These are phyloP conservation scores for Lactifluus echinatus DNA, from an alignment of 768 basidiomycete genomes.

Conservation along the genomic window DNA sequence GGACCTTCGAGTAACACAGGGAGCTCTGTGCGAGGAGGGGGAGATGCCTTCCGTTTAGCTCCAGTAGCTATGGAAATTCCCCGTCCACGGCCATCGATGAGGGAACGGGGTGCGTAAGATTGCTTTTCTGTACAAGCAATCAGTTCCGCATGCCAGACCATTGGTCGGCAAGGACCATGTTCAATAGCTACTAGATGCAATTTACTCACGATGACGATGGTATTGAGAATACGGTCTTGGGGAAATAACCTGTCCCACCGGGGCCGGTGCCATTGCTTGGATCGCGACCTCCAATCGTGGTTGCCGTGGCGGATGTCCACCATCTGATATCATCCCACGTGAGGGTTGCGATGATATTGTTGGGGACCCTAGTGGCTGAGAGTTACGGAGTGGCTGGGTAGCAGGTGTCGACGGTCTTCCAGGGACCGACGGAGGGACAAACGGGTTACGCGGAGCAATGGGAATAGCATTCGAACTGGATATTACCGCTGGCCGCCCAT, in stretches of 20 bases:
- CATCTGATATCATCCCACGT: background rate
- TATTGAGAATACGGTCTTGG: background rate
- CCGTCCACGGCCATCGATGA: constrained; percentile 6
- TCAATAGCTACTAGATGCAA: background rate
- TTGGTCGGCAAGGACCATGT: background rate
- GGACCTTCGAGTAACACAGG: constrained; percentile 1
- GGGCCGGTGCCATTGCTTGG: background rate
- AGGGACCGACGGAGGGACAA: background rate
- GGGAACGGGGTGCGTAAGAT: background rate
- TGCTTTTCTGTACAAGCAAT: constrained; percentile 3
- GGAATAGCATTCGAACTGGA: constrained; percentile 6
- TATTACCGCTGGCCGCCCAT: background rate
- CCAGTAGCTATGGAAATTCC: constrained; percentile 1
- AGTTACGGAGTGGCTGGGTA: background rate
- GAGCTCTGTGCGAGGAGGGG: constrained; percentile 12
- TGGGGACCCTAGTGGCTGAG: background rate
- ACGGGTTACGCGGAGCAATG: constrained; percentile 4
- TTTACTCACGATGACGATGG: constrained; percentile 10
- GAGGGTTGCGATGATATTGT: background rate
- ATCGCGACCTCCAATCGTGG: constrained; percentile 5
- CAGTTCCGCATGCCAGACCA: background rate
- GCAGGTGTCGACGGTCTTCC: constrained; percentile 2
- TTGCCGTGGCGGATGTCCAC: constrained; percentile 7
- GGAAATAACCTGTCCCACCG: background rate
- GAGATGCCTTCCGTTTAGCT: constrained; percentile 17